Evolutionary conservation across 2,329 filamentous ascomycete species (phyloP).

Genomic region (Pseudopithomyces maydicus): DNA sequence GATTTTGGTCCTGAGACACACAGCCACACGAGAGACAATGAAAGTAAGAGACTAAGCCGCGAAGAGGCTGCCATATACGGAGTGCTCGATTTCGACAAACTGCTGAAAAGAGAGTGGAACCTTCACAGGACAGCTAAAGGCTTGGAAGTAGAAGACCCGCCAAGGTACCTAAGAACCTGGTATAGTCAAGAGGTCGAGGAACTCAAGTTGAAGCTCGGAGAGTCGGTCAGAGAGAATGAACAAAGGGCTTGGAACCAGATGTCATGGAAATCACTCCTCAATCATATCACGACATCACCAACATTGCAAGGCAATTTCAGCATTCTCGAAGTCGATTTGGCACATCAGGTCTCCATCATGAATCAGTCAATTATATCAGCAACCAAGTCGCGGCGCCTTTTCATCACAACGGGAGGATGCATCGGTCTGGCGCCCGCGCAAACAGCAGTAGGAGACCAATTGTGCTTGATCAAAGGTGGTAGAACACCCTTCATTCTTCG

Average conservation of each 20-base stretch:
- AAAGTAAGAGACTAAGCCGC: no score
- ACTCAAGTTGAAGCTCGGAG: neutral
- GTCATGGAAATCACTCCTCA: neutral
- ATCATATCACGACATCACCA: no score
- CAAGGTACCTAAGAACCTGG: neutral
- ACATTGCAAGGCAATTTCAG: neutral
- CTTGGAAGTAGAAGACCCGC: neutral
- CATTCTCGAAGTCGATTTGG: neutral
- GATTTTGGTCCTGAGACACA: no score
- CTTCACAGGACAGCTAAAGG: no score
- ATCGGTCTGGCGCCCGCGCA: neutral
- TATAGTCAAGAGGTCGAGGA: no score
- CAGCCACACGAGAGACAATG: no score
- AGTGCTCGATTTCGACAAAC: no score
- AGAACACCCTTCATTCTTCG: neutral
- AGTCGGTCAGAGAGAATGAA: neutral
- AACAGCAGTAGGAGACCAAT: neutral
- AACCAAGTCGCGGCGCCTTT: neutral
- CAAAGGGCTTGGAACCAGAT: neutral
- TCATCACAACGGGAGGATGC: neutral
- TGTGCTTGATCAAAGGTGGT: neutral
- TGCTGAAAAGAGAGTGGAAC: no score
- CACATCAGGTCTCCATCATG: neutral
- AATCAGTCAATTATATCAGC: neutral
- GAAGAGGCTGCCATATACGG: no score